Evolutionary conservation across 108 stramenopile genomes (phyloP).

Genomic region (Poteriospumella lacustris): DNA sequence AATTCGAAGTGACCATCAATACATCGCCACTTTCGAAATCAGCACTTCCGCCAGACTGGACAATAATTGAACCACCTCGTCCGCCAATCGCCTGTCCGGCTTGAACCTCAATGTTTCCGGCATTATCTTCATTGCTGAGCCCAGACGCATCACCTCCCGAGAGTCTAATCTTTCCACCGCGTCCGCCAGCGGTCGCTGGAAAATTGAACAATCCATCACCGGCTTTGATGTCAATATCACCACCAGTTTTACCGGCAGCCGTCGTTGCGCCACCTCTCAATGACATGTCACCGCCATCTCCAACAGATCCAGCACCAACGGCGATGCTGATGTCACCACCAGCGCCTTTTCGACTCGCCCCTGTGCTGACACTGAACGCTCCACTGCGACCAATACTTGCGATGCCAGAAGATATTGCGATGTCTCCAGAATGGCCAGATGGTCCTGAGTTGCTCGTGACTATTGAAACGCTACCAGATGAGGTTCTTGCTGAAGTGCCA

Average conservation of each 20-base stretch:
- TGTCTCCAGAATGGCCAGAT: no score
- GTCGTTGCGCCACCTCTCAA: neutral
- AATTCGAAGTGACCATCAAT: neutral
- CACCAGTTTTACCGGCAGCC: neutral
- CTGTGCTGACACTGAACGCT: neutral
- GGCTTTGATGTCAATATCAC: neutral
- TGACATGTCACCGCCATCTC: neutral
- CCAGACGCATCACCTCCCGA: no score
- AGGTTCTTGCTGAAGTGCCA: no score
- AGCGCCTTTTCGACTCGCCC: neutral
- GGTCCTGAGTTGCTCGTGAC: no score
- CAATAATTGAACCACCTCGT: neutral
- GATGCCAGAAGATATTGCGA: neutral
- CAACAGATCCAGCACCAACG: neutral
- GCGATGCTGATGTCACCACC: neutral
- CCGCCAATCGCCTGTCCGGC: neutral
- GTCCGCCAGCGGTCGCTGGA: neutral
- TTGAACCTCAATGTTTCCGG: neutral
- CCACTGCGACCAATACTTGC: neutral
- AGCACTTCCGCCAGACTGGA: no score
- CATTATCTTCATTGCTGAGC: no score
- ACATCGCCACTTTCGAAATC: slow-evolving; percentile 21
- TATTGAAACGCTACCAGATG: no score
- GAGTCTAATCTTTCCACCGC: no score
- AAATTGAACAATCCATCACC: neutral